Evolutionary conservation across 352 stramenopile species (phyloP), one percentile per base, ranked within the genome.

Genomic region (Globisporangium nodosum): DNA sequence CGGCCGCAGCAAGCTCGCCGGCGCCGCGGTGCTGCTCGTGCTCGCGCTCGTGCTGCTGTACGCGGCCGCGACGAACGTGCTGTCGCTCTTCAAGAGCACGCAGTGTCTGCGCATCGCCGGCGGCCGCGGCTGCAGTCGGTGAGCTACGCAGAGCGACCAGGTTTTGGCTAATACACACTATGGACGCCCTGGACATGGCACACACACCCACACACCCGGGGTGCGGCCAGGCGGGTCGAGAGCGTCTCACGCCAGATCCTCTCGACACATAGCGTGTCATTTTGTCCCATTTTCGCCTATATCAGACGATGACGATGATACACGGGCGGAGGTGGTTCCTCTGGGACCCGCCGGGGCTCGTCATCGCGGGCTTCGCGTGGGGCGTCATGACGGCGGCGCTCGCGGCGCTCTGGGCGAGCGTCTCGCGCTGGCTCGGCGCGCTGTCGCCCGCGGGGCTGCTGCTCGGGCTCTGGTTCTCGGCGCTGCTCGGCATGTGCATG

Each of bases 401-500:
- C 4, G 56, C 65, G 45, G 70, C 74, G 4, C 51, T 87, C 54
- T 78, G 76, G 66, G 48, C 56, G 52, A 85, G 74, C 33, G 63
- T 90, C 30, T 78, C 65, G 61, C 63, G 62, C 42, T 90, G 78
- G 78, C 63, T 89, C 27, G 82, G 80, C 24, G 63, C 82, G 24
- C 52, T 80, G 21, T 89, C 82, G 39, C 63, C 63, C 24, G 61
- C 70, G 42, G 80, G 82, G 5, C 45, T 75, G 37, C 60, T 83
- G 11, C 65, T 81, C 55, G 61, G 53, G 13, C 5, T 78, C 20
- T 80, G 71, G 64, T 77, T 92, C 61, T 66, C 66, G 7, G 66
- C 60, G 5, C 76, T 86, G n/a, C 65, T 92, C 24, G 65, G 53
- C 46, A 87, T 92, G 77, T 87, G 77, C 57, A 76, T 89, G 58